Evolutionary conservation across 495 filamentous ascomycete genomes (phyloP).

Genomic region (Hypoxylon perforatum): DNA sequence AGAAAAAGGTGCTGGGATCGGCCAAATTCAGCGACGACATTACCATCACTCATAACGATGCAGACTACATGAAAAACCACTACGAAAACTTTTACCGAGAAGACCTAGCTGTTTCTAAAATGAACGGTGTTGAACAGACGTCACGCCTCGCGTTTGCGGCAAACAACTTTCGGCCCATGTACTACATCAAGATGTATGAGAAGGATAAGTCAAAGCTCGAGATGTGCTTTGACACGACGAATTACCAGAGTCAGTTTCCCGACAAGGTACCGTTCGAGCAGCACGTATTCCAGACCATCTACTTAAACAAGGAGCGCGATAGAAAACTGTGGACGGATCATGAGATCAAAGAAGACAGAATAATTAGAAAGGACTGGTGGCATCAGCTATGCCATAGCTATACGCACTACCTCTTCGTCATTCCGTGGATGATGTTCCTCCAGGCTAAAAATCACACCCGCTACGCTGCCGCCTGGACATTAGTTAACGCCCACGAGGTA

Average conservation of each 20-base stretch:
- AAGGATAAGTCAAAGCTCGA: constrained; percentile 76
- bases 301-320: constrained; percentile 73
- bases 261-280: constrained; percentile 56
- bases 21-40: constrained; percentile 86
- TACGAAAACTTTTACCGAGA: constrained; percentile 76
- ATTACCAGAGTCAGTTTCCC: constrained; percentile 84
- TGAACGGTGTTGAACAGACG: constrained; percentile 45
- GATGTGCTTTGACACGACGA: constrained; percentile 88
- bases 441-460: constrained; percentile 74
- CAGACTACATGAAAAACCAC: constrained; percentile 76
- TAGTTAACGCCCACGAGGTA: constrained; percentile 88
- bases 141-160: constrained; percentile 44
- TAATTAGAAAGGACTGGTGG: constrained; percentile 84
- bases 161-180: constrained; percentile 79
- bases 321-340: constrained; percentile 75
- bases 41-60: constrained; percentile 83
- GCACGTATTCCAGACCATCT: constrained; percentile 88
- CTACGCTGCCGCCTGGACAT: constrained; percentile 80
- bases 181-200: constrained; percentile 77
- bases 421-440: constrained; percentile 84
- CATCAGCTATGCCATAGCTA: constrained; percentile 85
- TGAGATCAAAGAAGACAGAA: constrained; percentile 73
- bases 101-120: constrained; percentile 43
- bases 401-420: constrained; percentile 82
- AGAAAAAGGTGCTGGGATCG: constrained; percentile 74